Percentiles rank a stretch among this genome's conserved stretches.
phyloP scores from a whole-genome alignment of 495 filamentous ascomycete genomes.

The Neurospora discreta region DNA sequence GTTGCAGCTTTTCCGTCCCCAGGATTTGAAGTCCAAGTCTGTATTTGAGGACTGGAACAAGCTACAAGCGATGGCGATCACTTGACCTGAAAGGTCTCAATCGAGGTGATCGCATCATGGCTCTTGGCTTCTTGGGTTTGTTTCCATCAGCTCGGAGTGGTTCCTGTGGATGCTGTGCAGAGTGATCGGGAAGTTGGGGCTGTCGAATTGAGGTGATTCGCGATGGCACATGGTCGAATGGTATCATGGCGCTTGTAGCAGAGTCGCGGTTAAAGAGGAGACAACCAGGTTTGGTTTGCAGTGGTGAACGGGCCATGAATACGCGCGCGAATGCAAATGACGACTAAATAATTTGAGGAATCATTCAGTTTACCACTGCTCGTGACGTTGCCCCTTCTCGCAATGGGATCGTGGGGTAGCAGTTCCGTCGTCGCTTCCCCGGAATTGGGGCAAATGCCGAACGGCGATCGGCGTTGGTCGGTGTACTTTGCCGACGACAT shows the following conservation, averaged over 20 bases:
- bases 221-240: background rate
- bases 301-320: background rate
- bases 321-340: background rate
- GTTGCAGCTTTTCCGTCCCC: background rate
- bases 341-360: background rate
- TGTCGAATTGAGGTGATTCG: background rate
- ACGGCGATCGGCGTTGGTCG: background rate
- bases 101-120: background rate
- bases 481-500: background rate
- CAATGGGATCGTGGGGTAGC: background rate
- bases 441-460: background rate
- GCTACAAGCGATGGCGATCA: background rate
- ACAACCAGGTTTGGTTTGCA: background rate
- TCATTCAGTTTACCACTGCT: background rate
- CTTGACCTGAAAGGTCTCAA: background rate
- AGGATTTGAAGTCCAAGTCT: background rate
- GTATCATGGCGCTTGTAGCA: background rate
- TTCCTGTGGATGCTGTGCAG: background rate
- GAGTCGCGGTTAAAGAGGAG: background rate
- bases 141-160: background rate
- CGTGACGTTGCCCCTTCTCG: background rate
- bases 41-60: background rate
- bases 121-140: background rate
- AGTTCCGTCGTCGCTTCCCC: background rate
- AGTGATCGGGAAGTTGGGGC: background rate